Evolutionary conservation across 257 asterid species (phyloP).

Genomic region (Solanum clarkiae): DNA sequence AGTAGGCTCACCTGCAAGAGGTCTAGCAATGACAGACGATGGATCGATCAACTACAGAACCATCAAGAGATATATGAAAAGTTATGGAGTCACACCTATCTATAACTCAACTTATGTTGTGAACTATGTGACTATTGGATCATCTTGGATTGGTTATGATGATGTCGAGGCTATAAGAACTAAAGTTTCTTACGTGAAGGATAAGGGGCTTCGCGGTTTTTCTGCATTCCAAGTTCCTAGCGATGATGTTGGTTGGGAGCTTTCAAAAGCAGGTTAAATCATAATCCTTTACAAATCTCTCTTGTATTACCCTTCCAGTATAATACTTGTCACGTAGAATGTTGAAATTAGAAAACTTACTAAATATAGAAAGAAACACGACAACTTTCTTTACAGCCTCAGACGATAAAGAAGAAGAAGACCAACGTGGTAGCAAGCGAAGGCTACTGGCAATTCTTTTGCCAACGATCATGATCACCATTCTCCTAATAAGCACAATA

Average conservation of each 20-base stretch:
- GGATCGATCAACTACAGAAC: conserved; percentile 12
- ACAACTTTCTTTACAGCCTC: conserved; percentile 5
- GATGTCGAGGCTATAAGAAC: conserved; percentile 19
- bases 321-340: background rate
- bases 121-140: conserved; percentile 8
- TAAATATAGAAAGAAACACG: background rate
- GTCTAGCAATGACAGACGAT: conserved; percentile 8
- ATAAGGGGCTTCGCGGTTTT: conserved; percentile 21
- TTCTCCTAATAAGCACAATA: conserved; percentile 7
- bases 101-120: conserved; percentile 23
- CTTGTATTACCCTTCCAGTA: background rate
- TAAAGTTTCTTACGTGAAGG: conserved; percentile 28
- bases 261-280: conserved; percentile 20
- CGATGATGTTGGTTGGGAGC: conserved; percentile 14
- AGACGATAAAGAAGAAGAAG: background rate
- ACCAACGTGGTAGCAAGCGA: background rate
- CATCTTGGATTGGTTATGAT: conserved; percentile 22
- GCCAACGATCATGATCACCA: conserved; percentile 1
- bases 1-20: conserved; percentile 15
- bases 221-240: conserved; percentile 11
- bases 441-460: background rate
- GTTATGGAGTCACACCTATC: background rate
- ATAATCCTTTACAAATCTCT: background rate
- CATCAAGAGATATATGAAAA: conserved; percentile 9
- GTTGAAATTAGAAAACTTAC: background rate